phyloP scores from a whole-genome alignment of 306 rosid genomes.

The Bauhinia variegata region DNA sequence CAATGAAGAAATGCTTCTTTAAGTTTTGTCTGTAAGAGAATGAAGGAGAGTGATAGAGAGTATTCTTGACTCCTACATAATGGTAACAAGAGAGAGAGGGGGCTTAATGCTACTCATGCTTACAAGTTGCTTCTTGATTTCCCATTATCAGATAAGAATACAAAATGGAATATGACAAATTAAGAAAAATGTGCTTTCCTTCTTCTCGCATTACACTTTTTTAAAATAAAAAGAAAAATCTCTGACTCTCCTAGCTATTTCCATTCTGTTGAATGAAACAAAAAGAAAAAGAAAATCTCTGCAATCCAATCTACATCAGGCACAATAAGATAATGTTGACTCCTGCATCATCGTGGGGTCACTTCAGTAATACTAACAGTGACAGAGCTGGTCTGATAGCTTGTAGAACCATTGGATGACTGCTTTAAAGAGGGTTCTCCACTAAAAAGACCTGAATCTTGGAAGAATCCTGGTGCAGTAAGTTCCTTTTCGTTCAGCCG shows the following conservation, averaged over 20 bases:
- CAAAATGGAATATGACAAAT: neutral
- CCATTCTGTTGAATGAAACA: neutral
- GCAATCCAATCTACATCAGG: constrained; percentile 7
- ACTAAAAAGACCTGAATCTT: constrained; percentile 33
- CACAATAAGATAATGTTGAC: neutral
- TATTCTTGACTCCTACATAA: too few species aligned
- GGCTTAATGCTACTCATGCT: too few species aligned
- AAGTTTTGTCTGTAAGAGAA: too few species aligned
- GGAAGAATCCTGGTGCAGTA: constrained; percentile 79
- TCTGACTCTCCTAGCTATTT: too few species aligned
- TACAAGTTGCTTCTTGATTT: too few species aligned
- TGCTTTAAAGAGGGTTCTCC: constrained; percentile 54
- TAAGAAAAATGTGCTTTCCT: neutral
- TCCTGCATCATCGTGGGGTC: constrained; percentile 58
- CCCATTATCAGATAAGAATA: neutral
- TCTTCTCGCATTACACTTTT: neutral
- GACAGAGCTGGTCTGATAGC: constrained; percentile 50
- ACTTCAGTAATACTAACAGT: constrained; percentile 56
- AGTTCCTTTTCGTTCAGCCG: constrained; percentile 72
- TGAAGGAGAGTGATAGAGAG: too few species aligned
- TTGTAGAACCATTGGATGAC: constrained; percentile 29
- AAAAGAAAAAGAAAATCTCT: neutral
- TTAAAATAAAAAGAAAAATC: neutral
- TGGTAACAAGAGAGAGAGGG: too few species aligned
- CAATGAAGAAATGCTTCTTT: too few species aligned